Evolutionary conservation across 768 basidiomycete species (phyloP), one percentile per base, ranked within the genome.

Genomic region (Goffeauzyma gilvescens): DNA sequence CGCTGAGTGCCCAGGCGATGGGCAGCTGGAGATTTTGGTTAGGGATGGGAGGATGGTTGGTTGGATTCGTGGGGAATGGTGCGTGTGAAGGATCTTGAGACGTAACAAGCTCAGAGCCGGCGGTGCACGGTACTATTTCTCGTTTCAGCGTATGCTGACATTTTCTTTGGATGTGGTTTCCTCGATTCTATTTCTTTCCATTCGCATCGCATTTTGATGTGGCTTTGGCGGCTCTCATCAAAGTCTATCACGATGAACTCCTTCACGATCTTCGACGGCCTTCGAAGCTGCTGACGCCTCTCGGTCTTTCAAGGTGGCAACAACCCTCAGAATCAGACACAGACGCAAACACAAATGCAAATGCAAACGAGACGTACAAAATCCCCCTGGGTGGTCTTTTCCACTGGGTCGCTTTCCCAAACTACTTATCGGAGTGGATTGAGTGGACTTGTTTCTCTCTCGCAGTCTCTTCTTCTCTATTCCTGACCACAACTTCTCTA

Each of bases 361-460:
- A 41, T 26, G 57, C 53, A 28, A 43, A 46, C 18, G 51, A 52
- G 6, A 46, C 58, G 34, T 66, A 66, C 35, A 51, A 56, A 27
- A 62, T 66, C 43, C 86, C 90, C 0, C 72, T 78, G 38, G 83
- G 81, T 0, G 71, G 74, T 17, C 66, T 90, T 14, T 93, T 80
- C 68, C 54, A 60, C 32, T 77, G 73, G 55, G 68, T 95, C 53
- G 84, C 85, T 5, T 90, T 78, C 66, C 90, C 90, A 8, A 86
- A 93, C 62, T 96, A 95, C 66, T 66, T 85, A 15, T 85, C 79
- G 64, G 90, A 95, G 59, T 96, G 90, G 60, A 45, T 79, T 42
- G 90, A 96, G 64, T 96, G 89, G 87, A 51, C 75, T 8, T 85
- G 81, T 6, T 95, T 79, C 60, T 79, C 83, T 1, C 59, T 93